Conservation (phyloP, 306 rosid species). For the Trifolium dubium region DNA sequence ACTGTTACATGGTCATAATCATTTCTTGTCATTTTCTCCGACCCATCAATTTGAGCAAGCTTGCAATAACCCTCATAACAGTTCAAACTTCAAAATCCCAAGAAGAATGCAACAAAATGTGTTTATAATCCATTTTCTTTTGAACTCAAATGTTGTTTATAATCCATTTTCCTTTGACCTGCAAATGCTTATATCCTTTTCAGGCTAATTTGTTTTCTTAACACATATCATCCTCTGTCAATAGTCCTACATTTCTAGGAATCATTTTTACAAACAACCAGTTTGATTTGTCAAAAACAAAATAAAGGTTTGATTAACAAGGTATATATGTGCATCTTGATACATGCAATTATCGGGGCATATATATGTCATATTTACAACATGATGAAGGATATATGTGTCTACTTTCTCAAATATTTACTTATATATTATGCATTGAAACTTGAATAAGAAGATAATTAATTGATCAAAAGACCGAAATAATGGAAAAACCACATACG, state of each 20-base stretch:
- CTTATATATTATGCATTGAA: not conserved
- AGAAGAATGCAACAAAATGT: not conserved
- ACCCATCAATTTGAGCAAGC: not conserved
- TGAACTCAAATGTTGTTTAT: not conserved
- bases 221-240: slow-evolving; percentile 1
- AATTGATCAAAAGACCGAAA: not conserved
- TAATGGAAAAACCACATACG: not conserved
- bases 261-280: not conserved
- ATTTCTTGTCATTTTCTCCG: not conserved
- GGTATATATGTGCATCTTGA: not conserved
- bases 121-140: not conserved
- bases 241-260: not conserved
- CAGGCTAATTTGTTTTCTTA: slow-evolving; percentile 3
- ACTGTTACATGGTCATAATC: not conserved
- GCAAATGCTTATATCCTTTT: not conserved
- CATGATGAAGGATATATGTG: not conserved
- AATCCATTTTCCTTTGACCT: not conserved
- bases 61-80: not conserved
- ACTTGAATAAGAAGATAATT: not conserved
- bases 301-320: not conserved
- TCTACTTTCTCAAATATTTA: not conserved
- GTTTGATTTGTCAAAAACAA: not conserved
- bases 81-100: not conserved
- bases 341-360: slow-evolving; percentile 7
- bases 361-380: not conserved